These are phyloP conservation scores for Xylariales sp. DNA, from an alignment of 2,329 filamentous ascomycete genomes.

Conservation along the genomic window DNA sequence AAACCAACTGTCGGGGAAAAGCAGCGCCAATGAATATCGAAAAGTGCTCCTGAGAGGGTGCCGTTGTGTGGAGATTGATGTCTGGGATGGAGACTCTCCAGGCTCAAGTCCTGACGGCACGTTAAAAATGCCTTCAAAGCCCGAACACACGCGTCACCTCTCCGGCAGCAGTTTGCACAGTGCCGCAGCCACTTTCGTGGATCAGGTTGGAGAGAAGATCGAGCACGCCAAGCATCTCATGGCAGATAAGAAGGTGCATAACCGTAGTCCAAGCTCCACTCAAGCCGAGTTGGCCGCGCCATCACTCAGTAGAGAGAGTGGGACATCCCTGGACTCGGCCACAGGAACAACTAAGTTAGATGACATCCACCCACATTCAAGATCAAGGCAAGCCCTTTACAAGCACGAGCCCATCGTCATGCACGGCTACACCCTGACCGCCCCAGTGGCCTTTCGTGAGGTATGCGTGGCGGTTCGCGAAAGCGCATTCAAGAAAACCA, in stretches of 20 bases:
- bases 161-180: slow-evolving; percentile 44
- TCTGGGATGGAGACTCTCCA: slow-evolving; percentile 70
- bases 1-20: slow-evolving; percentile 76
- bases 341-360: slow-evolving; percentile 10
- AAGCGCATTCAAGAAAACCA: slow-evolving; percentile 69
- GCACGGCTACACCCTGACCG: slow-evolving; percentile 79
- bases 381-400: slow-evolving; percentile 24
- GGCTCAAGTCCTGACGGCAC: slow-evolving; percentile 23
- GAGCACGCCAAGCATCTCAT: slow-evolving; percentile 25
- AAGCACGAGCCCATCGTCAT: slow-evolving; percentile 72
- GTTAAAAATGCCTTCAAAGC: slow-evolving; percentile 31
- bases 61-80: slow-evolving; percentile 90
- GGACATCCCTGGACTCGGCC: slow-evolving; percentile 9
- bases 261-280: slow-evolving; percentile 21
- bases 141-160: slow-evolving; percentile 40
- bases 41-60: slow-evolving; percentile 73
- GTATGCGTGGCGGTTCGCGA: slow-evolving; percentile 79
- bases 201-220: slow-evolving; percentile 26
- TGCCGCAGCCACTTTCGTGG: slow-evolving; percentile 35
- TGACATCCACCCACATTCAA: slow-evolving; percentile 11
- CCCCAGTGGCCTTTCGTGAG: slow-evolving; percentile 79
- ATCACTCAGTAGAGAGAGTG: slow-evolving; percentile 12
- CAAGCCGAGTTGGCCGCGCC: slow-evolving; percentile 15
- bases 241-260: slow-evolving; percentile 22
- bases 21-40: slow-evolving; percentile 70